These are phyloP conservation scores for Ceratocystis variospora DNA, from an alignment of 2,329 filamentous ascomycete genomes.

Conservation along the genomic window DNA sequence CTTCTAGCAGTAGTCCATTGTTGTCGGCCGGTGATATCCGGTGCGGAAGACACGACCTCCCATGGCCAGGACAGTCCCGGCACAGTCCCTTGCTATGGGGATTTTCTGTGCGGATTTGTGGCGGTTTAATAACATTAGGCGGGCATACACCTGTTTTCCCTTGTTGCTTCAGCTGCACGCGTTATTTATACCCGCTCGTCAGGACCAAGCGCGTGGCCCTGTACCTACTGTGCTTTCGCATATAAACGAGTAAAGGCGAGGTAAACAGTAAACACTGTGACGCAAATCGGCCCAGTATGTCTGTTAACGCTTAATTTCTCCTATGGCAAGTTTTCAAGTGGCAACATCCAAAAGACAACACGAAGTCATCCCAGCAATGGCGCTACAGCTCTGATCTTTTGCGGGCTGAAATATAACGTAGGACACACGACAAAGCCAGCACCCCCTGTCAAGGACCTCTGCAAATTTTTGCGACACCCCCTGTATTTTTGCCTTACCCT, in stretches of 20 bases:
- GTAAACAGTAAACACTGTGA: neutral
- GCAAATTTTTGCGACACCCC: constrained; percentile 1
- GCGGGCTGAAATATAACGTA: neutral
- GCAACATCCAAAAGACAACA: neutral
- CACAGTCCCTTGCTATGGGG: neutral
- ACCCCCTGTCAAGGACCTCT: neutral
- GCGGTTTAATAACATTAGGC: neutral
- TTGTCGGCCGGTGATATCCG: neutral
- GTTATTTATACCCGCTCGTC: neutral
- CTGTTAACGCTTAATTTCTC: neutral
- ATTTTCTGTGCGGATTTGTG: neutral
- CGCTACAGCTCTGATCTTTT: neutral
- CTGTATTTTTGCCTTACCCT: neutral
- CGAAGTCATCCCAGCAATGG: neutral
- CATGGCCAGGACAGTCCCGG: neutral
- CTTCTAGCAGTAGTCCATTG: neutral
- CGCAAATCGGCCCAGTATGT: neutral
- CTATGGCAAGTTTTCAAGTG: neutral
- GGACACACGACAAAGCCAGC: neutral
- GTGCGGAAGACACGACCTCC: neutral
- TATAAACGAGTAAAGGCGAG: neutral
- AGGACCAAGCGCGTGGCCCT: neutral
- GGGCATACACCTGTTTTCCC: neutral
- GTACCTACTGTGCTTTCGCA: neutral
- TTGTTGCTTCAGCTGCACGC: neutral